Base-by-base conservation (phyloP, 1,284 basidiomycete genomes). In the Trametes sp. region DNA sequence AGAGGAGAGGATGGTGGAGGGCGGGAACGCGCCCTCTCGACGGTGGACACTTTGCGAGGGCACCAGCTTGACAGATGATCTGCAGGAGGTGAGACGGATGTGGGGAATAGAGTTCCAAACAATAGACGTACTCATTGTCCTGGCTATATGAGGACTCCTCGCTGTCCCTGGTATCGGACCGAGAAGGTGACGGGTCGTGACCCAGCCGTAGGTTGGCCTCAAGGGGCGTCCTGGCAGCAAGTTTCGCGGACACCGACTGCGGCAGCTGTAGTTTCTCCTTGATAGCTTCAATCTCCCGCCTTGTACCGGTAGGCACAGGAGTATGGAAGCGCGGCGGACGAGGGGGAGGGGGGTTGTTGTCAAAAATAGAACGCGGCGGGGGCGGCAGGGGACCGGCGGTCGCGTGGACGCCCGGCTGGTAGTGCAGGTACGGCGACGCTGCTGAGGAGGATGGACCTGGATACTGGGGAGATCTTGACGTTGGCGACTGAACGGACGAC, bases 311-410 rank as follows among this genome's bases (percentile, higher is more conserved):
- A 42, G 61, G 67, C 38, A 82, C 73, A 38, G 87, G 87, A 9
- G 87, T 87, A 64, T 85, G 79, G 11, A 85, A 75, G 26, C 88
- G 82, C 10, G 87, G 88, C 29, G 89, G 89, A 46, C 88, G 84
- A 62, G 88, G 88, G 28, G 88, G 87, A 8, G 83, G 78, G 19
- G 76, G 67, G 64, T 60, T 82, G 77, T 31, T 85, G 26, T 78
- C 80, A 62, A 87, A 82, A 61, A 81, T 74, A 29, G 85, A 80
- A 62, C 85, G 79, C 7, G 89, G 87, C 28, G 88, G 89, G 35
- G 85, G 83, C 42, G 90, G 89, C 65, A 90, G 79, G 45, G 90
- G 89, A 1, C 90, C 88, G 44, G 89, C 89, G 21, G 82, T 90
- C 7, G 89, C 80, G 75, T 92, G 87, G 6, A 88, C 69, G 54